phyloP scores from a whole-genome alignment of 2,329 filamentous ascomycete species.

The Stemphylium lycopersici region DNA sequence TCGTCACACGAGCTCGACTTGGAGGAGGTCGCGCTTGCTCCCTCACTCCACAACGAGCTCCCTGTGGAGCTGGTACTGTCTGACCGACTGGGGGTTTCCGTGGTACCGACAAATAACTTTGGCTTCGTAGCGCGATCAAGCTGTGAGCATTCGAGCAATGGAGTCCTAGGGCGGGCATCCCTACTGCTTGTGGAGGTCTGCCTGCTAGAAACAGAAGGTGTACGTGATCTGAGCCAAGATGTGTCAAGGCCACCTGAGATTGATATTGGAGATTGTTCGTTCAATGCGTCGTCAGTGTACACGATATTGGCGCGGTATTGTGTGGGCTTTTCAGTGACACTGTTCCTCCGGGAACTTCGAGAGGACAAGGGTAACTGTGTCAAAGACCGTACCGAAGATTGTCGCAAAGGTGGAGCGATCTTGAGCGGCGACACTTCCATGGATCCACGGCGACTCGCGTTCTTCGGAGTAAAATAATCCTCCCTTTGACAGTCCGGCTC shows the following conservation, averaged over 20 bases:
- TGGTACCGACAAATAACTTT: neutral
- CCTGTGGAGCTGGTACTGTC: slow-evolving; percentile 35
- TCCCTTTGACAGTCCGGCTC: slow-evolving; percentile 56
- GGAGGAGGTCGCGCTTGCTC: slow-evolving; percentile 36
- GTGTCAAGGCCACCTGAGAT: slow-evolving; percentile 22
- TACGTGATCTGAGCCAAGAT: slow-evolving; percentile 26
- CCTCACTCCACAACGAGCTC: slow-evolving; percentile 41
- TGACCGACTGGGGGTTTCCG: slow-evolving; percentile 28
- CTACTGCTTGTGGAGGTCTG: slow-evolving; percentile 17
- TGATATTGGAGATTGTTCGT: slow-evolving; percentile 24
- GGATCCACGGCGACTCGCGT: slow-evolving; percentile 33
- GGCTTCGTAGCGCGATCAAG: slow-evolving; percentile 21
- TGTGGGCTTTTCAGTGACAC: slow-evolving; percentile 28
- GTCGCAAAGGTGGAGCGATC: slow-evolving; percentile 34
- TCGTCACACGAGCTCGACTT: slow-evolving; percentile 34
- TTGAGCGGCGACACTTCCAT: slow-evolving; percentile 40
- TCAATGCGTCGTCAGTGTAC: slow-evolving; percentile 48
- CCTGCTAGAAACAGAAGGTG: slow-evolving; percentile 20
- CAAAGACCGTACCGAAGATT: slow-evolving; percentile 46
- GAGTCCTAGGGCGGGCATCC: slow-evolving; percentile 27
- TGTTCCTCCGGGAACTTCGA: slow-evolving; percentile 38
- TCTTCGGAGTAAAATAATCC: slow-evolving; percentile 43
- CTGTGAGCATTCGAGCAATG: slow-evolving; percentile 28
- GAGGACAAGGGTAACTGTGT: slow-evolving; percentile 37
- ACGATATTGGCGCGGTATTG: slow-evolving; percentile 47